phyloP scores from a whole-genome alignment of 2,329 filamentous ascomycete species.

The Penicillium sp. region DNA sequence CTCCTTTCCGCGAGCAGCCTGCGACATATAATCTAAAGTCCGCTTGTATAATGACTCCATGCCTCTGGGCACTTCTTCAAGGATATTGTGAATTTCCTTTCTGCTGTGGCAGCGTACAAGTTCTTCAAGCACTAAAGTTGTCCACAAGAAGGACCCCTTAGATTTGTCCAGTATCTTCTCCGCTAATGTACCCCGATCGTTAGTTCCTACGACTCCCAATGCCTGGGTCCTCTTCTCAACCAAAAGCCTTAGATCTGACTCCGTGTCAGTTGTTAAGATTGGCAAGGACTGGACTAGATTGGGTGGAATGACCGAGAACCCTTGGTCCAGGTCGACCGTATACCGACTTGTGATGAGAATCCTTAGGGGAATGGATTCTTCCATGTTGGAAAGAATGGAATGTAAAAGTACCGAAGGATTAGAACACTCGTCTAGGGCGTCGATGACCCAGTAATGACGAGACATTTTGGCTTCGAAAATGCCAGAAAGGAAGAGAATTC shows the following conservation, averaged over 20 bases:
- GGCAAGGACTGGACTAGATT: background rate
- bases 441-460: background rate
- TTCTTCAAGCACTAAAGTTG: background rate
- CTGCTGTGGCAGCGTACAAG: background rate
- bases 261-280: background rate
- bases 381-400: background rate
- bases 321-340: background rate
- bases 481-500: background rate
- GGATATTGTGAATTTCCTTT: background rate
- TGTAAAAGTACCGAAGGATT: background rate
- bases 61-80: background rate
- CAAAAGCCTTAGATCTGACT: background rate
- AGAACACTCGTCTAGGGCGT: background rate
- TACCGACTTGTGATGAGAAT: background rate
- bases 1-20: background rate
- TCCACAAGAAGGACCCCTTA: background rate
- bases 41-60: background rate
- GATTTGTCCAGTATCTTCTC: background rate
- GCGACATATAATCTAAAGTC: background rate
- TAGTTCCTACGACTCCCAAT: background rate
- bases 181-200: background rate
- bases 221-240: background rate
- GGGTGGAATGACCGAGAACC: background rate
- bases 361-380: background rate
- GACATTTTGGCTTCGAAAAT: background rate